These are phyloP conservation scores for Hymenoscyphus linearis DNA, from an alignment of 2,329 filamentous ascomycete species.

Conservation along the genomic window DNA sequence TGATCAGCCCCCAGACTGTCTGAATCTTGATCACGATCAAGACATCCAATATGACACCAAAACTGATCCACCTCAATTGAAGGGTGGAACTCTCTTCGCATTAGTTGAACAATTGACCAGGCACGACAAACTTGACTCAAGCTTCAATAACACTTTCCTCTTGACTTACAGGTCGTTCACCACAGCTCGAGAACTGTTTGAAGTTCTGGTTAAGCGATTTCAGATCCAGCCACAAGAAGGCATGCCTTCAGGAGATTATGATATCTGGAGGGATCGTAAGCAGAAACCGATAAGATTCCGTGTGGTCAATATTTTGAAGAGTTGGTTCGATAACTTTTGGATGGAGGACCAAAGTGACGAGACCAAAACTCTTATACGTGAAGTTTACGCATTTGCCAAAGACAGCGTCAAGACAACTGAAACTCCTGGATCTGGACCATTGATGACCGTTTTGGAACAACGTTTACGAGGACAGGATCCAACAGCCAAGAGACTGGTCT, in stretches of 20 bases:
- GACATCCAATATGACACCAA: constrained; percentile 91
- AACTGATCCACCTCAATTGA: constrained; percentile 66
- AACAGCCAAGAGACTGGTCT: constrained; percentile 76
- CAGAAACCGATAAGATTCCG: constrained; percentile 94
- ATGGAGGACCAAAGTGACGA: constrained; percentile 90
- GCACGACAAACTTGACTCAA: constrained; percentile 91
- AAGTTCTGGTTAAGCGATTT: constrained; percentile 86
- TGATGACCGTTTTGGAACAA: constrained; percentile 86
- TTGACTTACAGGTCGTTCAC: constrained; percentile 96
- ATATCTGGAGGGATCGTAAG: constrained; percentile 87
- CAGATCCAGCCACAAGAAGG: constrained; percentile 86
- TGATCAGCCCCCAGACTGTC: constrained; percentile 77
- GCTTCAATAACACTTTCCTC: constrained; percentile 96
- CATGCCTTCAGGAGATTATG: constrained; percentile 68
- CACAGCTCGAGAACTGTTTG: constrained; percentile 81
- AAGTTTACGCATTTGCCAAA: constrained; percentile 85
- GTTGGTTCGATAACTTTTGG: constrained; percentile 98
- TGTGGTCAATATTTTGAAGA: constrained; percentile 96
- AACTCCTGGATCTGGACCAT: constrained; percentile 77
- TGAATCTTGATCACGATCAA: constrained; percentile 80
- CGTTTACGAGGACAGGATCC: constrained; percentile 83
- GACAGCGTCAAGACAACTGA: constrained; percentile 91
- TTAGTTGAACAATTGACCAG: constrained; percentile 92
- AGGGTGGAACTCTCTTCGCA: constrained; percentile 82
- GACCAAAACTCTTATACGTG: constrained; percentile 76